phyloP scores from a whole-genome alignment of 2,329 filamentous ascomycete genomes.

The Ophiostoma novo-ulmi region DNA sequence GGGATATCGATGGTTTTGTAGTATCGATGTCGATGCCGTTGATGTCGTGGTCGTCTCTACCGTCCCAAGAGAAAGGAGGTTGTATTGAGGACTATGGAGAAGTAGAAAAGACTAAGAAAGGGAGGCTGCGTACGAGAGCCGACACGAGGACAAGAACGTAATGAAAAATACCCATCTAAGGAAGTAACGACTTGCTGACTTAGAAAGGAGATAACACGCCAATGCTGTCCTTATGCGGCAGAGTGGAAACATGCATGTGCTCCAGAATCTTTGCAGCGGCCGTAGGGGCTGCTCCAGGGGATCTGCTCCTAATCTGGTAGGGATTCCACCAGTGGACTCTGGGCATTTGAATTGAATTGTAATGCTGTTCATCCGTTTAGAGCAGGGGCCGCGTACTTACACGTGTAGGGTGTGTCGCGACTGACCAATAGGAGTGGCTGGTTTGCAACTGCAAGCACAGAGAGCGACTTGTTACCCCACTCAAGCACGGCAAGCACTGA shows the following conservation, averaged over 20 bases:
- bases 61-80: conserved; percentile 16
- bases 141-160: neutral
- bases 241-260: conserved; percentile 15
- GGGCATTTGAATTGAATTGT: neutral
- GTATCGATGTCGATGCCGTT: neutral
- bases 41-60: conserved; percentile 7
- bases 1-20: neutral
- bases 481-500: neutral
- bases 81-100: neutral
- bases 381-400: conserved; percentile 16
- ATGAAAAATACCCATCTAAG: neutral
- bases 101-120: neutral
- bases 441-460: conserved; percentile 17
- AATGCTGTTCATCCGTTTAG: conserved; percentile 4
- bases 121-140: neutral
- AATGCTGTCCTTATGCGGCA: conserved; percentile 14
- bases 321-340: neutral
- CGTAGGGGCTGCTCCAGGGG: neutral
- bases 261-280: conserved; percentile 2
- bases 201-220: conserved; percentile 22
- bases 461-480: neutral
- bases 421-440: conserved; percentile 22
- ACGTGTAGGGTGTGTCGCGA: conserved; percentile 15
- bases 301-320: neutral
- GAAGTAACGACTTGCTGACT: neutral